phyloP scores from a whole-genome alignment of 2,329 filamentous ascomycete species.

The Monilinia aucupariae region DNA sequence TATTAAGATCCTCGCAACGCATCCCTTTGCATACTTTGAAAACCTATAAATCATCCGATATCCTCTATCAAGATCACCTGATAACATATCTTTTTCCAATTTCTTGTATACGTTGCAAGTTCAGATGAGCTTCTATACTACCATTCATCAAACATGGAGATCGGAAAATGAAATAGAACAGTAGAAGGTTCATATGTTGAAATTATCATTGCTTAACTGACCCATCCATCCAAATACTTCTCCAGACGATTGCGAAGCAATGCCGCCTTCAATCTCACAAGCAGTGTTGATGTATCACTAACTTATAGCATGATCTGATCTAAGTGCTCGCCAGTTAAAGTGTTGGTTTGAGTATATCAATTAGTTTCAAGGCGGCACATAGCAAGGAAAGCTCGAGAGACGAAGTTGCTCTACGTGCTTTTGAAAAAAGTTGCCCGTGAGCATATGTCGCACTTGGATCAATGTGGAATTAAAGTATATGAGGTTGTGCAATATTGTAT shows the following conservation, averaged over 20 bases:
- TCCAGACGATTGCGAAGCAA: background rate
- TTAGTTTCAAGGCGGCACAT: background rate
- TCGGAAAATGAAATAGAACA: no score
- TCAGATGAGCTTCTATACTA: no score
- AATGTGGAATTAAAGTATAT: background rate
- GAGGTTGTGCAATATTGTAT: background rate
- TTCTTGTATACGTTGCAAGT: no score
- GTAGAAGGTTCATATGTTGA: no score
- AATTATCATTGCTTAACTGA: no score
- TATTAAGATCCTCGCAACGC: no score
- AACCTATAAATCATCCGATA: no score
- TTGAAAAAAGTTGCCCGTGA: background rate
- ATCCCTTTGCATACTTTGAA: no score
- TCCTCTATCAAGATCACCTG: no score
- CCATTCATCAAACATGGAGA: no score
- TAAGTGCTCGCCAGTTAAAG: background rate
- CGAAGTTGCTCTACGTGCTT: background rate
- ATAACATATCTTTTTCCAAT: no score
- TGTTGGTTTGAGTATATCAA: background rate
- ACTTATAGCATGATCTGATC: background rate
- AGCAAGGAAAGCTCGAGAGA: background rate
- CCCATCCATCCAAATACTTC: no score
- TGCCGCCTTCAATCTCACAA: background rate
- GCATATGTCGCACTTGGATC: background rate
- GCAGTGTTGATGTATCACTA: background rate